These are phyloP conservation scores for Kockiozyma suomiensis DNA, from an alignment of 805 yeast genomes.

Conservation along the genomic window DNA sequence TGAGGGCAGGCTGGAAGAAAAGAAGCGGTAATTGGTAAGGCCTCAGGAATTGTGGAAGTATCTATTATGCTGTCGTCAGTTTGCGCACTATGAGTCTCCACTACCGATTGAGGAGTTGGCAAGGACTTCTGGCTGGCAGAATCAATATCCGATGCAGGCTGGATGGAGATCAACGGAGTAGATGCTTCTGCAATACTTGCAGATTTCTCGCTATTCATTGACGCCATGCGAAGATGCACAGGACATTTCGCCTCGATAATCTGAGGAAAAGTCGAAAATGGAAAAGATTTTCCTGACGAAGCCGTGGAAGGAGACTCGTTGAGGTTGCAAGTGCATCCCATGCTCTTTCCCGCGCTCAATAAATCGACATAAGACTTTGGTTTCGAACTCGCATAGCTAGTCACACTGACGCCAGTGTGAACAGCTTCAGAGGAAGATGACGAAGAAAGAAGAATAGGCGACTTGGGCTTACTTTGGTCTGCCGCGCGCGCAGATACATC, in stretches of 20 bases:
- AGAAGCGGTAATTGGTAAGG: no score
- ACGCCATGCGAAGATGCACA: neutral
- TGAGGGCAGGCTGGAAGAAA: neutral
- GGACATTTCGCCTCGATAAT: neutral
- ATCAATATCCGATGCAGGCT: neutral
- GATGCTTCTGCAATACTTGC: neutral
- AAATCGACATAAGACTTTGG: no score
- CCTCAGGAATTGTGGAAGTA: no score
- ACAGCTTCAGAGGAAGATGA: neutral
- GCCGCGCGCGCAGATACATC: neutral
- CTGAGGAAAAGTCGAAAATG: neutral
- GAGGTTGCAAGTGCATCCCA: neutral
- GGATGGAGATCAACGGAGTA: neutral
- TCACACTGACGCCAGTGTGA: neutral
- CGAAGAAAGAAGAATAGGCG: neutral
- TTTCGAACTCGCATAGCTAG: neutral
- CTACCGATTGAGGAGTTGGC: neutral
- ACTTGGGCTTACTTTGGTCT: neutral
- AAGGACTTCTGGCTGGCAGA: neutral
- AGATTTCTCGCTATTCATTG: neutral
- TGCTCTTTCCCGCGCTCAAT: neutral
- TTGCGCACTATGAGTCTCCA: no score
- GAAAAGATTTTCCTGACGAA: neutral
- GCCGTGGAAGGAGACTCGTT: neutral
- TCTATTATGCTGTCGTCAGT: no score